These are phyloP conservation scores for Claviceps monticola DNA, from an alignment of 2,329 filamentous ascomycete genomes.

Conservation along the genomic window DNA sequence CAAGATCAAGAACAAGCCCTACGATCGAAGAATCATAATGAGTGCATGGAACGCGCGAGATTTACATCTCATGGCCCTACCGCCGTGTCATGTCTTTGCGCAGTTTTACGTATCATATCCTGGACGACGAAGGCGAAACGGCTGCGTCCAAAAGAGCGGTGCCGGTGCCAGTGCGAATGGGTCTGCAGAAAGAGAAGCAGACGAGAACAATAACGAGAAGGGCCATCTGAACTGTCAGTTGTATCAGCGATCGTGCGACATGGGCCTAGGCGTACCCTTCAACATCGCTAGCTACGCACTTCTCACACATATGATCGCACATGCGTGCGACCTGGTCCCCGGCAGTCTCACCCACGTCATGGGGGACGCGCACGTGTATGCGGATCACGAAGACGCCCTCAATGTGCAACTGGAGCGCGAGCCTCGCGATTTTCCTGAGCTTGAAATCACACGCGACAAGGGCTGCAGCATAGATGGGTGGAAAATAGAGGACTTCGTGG, in stretches of 20 bases:
- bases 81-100: constrained; percentile 95
- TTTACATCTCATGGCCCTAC: constrained; percentile 75
- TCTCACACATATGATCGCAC: constrained; percentile 87
- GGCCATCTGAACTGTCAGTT: constrained; percentile 75
- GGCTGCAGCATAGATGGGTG: constrained; percentile 78
- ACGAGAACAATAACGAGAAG: constrained; percentile 9
- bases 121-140: constrained; percentile 9
- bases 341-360: constrained; percentile 88
- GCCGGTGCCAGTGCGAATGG: neutral
- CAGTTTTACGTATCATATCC: constrained; percentile 87
- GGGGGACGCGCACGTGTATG: constrained; percentile 95
- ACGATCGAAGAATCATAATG: constrained; percentile 80
- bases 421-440: constrained; percentile 64
- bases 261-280: constrained; percentile 94
- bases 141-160: neutral
- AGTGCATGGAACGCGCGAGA: constrained; percentile 90
- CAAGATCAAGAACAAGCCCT: constrained; percentile 72
- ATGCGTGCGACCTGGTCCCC: constrained; percentile 70
- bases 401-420: constrained; percentile 66
- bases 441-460: constrained; percentile 56
- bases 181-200: neutral
- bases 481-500: constrained; percentile 74
- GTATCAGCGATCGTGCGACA: constrained; percentile 91
- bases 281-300: constrained; percentile 94
- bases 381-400: constrained; percentile 82